These are phyloP conservation scores for Trichosporon ovoides DNA, from an alignment of 1,284 basidiomycete species.

Conservation along the genomic window DNA sequence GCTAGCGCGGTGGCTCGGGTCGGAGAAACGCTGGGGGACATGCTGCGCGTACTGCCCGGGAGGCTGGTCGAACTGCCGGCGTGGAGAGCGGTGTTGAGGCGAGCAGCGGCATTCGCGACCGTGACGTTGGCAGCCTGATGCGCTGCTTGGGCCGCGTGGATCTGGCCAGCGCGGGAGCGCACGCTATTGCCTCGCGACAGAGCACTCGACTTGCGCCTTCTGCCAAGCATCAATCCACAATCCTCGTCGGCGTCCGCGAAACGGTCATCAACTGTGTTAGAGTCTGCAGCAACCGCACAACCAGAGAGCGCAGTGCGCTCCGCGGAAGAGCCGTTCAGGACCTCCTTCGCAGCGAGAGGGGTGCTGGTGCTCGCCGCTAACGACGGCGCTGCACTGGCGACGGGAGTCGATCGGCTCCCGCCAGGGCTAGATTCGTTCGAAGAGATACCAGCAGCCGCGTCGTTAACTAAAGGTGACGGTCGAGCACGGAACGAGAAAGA, in stretches of 20 bases:
- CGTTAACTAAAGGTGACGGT: background rate
- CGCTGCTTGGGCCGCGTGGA: background rate
- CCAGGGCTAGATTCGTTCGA: background rate
- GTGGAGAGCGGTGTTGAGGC: background rate
- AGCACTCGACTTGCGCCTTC: slow-evolving; percentile 1
- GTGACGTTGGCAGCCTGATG: background rate
- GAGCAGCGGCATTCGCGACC: background rate
- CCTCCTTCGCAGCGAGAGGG: background rate
- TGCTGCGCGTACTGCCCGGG: background rate
- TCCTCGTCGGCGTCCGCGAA: slow-evolving; percentile 1
- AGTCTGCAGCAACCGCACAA: background rate
- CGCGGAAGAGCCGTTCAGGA: background rate
- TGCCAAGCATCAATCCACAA: background rate
- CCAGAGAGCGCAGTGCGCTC: background rate
- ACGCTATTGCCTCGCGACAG: background rate
- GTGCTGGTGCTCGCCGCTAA: background rate
- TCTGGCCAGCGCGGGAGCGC: background rate
- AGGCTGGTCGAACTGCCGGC: background rate
- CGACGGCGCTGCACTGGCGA: background rate
- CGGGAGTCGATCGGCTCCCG: background rate
- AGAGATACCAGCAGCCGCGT: background rate
- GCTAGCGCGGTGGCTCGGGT: background rate
- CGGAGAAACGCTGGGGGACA: background rate
- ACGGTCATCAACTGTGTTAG: background rate
- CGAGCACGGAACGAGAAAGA: background rate